Percentiles rank a stretch among this genome's conserved stretches.
phyloP scores from a whole-genome alignment of 2,329 filamentous ascomycete genomes.

The Cordyceps tenuipes region DNA sequence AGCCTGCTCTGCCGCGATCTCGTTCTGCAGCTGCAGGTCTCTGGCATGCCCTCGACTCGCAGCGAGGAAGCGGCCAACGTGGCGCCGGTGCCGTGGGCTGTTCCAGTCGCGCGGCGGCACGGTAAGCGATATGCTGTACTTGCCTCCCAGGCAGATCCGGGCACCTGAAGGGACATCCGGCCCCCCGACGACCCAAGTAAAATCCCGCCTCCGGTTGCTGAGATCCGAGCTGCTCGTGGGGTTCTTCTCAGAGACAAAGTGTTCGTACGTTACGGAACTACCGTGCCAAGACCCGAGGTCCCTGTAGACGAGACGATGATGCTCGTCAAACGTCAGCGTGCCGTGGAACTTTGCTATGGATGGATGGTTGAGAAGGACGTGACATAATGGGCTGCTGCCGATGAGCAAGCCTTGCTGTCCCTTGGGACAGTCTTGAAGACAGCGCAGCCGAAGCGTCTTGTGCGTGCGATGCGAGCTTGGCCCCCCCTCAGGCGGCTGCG shows the following conservation, averaged over 20 bases:
- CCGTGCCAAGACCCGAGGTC: background rate
- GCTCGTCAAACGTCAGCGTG: background rate
- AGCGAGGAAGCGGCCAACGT: background rate
- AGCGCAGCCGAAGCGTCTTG: background rate
- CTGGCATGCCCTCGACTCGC: background rate
- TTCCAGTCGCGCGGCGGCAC: background rate
- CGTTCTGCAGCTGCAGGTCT: background rate
- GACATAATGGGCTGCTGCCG: background rate
- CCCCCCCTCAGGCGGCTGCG: background rate
- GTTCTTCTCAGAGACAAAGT: background rate
- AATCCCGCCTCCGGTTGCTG: rapidly evolving
- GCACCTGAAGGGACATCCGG: background rate
- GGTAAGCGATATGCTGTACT: background rate
- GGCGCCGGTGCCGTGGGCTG: background rate
- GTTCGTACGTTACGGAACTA: background rate
- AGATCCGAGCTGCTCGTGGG: background rate
- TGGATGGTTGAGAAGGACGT: background rate
- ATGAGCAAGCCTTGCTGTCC: background rate
- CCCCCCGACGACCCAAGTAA: background rate
- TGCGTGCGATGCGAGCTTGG: background rate
- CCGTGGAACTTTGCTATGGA: background rate
- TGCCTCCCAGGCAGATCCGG: background rate
- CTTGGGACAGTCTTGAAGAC: background rate
- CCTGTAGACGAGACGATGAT: background rate
- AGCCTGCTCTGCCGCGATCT: background rate